These are phyloP conservation scores for Trametes cingulata DNA, from an alignment of 768 basidiomycete species.

Conservation along the genomic window DNA sequence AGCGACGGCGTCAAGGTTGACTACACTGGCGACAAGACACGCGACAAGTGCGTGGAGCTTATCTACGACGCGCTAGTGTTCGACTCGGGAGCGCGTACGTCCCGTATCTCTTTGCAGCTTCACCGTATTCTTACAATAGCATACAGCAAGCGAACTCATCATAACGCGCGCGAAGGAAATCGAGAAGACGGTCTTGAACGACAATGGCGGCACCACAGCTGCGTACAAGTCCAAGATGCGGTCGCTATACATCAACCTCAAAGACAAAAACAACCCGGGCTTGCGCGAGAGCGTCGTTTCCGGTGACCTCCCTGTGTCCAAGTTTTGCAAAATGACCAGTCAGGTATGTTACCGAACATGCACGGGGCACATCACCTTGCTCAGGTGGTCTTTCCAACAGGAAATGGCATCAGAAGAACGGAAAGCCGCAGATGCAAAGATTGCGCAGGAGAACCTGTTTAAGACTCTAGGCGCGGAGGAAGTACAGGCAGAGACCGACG, in stretches of 20 bases:
- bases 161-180: slow-evolving; percentile 64
- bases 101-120: not conserved
- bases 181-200: slow-evolving; percentile 61
- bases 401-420: slow-evolving; percentile 97
- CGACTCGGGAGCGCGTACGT: slow-evolving; percentile 86
- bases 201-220: slow-evolving; percentile 44
- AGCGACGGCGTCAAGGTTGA: slow-evolving; percentile 64
- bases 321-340: slow-evolving; percentile 79
- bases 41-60: slow-evolving; percentile 87
- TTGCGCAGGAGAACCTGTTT: slow-evolving; percentile 85
- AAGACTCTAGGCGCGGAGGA: slow-evolving; percentile 89
- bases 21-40: slow-evolving; percentile 65
- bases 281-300: slow-evolving; percentile 83
- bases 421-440: slow-evolving; percentile 78
- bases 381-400: slow-evolving; percentile 40
- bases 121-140: not conserved
- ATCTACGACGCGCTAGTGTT: slow-evolving; percentile 88
- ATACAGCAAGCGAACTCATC: slow-evolving; percentile 56
- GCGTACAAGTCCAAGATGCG: slow-evolving; percentile 81
- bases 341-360: slow-evolving; percentile 48
- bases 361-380: not conserved
- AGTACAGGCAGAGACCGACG: slow-evolving; percentile 92
- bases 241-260: slow-evolving; percentile 88
- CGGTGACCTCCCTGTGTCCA: slow-evolving; percentile 70
- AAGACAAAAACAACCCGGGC: slow-evolving; percentile 91